A percentile compares a stretch with the other conserved stretches of the same genome.
These are phyloP conservation scores for Pseudisothecium myosuroides DNA, from an alignment of 225 moss, liverwort and hornwort genomes.

Conservation along the genomic window DNA sequence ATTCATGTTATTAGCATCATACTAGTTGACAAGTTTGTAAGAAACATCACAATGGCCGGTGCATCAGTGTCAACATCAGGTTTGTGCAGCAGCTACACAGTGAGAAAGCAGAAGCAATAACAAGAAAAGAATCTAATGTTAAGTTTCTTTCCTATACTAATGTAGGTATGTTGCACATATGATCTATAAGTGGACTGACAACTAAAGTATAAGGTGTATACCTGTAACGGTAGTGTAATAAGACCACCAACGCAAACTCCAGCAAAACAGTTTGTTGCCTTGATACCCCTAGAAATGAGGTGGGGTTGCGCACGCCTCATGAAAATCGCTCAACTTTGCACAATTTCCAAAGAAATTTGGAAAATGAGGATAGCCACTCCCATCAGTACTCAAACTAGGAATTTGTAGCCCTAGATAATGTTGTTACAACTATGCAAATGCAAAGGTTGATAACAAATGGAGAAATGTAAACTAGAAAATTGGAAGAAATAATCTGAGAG, in stretches of 20 bases:
- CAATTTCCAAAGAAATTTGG: not conserved
- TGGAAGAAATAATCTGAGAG: too few relatives aligned
- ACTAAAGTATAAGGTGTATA: not conserved
- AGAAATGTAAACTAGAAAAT: too few relatives aligned
- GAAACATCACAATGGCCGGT: too few relatives aligned
- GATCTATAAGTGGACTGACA: not conserved
- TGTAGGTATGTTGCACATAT: not conserved
- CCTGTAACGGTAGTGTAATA: slow-evolving; percentile 70
- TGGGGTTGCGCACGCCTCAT: slow-evolving; percentile 70
- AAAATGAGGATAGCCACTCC: not conserved
- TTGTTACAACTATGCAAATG: too few relatives aligned
- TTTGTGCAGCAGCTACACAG: too few relatives aligned
- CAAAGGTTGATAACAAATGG: too few relatives aligned
- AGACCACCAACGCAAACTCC: slow-evolving; percentile 40
- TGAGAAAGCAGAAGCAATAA: too few relatives aligned
- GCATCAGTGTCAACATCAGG: not conserved
- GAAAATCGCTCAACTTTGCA: slow-evolving; percentile 60
- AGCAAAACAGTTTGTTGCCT: slow-evolving; percentile 19
- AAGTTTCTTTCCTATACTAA: not conserved
- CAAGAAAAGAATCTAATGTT: too few relatives aligned
- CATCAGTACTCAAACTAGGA: not conserved
- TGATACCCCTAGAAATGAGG: slow-evolving; percentile 33
- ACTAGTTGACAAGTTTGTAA: too few relatives aligned
- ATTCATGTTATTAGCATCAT: too few relatives aligned
- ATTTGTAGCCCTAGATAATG: too few relatives aligned